Conservation (phyloP, 441 rosid genomes). For the Eutrema salsugineum region DNA sequence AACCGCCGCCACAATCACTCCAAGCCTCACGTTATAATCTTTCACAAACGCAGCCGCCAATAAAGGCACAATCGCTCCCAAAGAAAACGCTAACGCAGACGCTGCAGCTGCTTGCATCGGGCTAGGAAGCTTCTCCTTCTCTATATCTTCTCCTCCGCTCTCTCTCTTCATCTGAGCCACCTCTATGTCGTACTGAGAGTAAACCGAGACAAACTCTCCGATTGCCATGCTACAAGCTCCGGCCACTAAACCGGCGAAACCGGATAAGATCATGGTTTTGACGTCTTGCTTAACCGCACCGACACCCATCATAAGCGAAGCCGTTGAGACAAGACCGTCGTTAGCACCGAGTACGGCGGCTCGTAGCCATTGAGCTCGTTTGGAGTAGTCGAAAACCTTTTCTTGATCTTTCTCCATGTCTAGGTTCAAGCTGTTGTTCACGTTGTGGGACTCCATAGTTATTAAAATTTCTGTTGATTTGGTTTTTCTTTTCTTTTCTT, state of each 20-base stretch:
- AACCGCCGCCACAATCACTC: slow-evolving; percentile 47
- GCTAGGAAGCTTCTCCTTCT: slow-evolving; percentile 53
- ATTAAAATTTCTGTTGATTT: slow-evolving; percentile 35
- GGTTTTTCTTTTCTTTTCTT: background rate
- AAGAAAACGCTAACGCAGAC: slow-evolving; percentile 69
- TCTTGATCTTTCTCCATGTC: slow-evolving; percentile 39
- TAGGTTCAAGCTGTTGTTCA: slow-evolving; percentile 30
- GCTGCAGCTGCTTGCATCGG: slow-evolving; percentile 80
- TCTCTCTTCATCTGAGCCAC: slow-evolving; percentile 62
- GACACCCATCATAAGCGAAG: slow-evolving; percentile 82
- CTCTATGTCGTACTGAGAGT: slow-evolving; percentile 78
- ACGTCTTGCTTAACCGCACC: slow-evolving; percentile 75
- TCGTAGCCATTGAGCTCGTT: slow-evolving; percentile 86
- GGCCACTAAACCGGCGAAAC: slow-evolving; percentile 80
- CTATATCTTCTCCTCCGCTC: slow-evolving; percentile 24
- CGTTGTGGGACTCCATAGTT: slow-evolving; percentile 32
- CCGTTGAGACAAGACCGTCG: slow-evolving; percentile 81
- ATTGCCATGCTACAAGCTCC: slow-evolving; percentile 97
- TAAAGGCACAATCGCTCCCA: slow-evolving; percentile 78
- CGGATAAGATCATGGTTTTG: slow-evolving; percentile 69
- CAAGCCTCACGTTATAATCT: slow-evolving; percentile 51
- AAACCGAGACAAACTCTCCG: slow-evolving; percentile 91
- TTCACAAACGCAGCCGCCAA: slow-evolving; percentile 66
- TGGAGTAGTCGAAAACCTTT: slow-evolving; percentile 57
- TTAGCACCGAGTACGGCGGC: slow-evolving; percentile 90